phyloP scores from a whole-genome alignment of 2,329 filamentous ascomycete genomes.

The Pseudocercospora vitis region DNA sequence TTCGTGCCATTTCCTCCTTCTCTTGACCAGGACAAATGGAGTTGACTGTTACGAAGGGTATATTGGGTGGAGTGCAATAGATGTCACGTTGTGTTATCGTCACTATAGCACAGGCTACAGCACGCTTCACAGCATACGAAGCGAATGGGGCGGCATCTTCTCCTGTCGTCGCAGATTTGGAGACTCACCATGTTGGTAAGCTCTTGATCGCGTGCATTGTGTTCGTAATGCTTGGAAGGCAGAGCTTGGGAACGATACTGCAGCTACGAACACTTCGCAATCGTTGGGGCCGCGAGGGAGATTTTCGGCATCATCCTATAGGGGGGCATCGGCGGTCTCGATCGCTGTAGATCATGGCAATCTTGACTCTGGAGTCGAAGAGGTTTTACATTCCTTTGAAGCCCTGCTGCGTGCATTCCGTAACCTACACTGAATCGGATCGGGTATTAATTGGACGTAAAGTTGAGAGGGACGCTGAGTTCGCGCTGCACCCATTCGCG shows the following conservation, averaged over 20 bases:
- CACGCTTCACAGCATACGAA: too few species aligned
- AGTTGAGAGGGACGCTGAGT: conserved; percentile 51
- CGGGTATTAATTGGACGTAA: conserved; percentile 34
- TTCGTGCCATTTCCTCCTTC: too few species aligned
- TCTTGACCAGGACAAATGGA: too few species aligned
- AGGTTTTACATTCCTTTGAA: conserved; percentile 31
- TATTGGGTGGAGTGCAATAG: too few species aligned
- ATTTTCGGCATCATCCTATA: conserved; percentile 36
- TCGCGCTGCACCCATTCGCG: conserved; percentile 45
- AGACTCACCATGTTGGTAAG: conserved; percentile 20
- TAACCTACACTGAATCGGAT: too few species aligned
- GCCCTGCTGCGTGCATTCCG: conserved; percentile 21
- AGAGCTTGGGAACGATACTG: too few species aligned
- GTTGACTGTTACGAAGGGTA: too few species aligned
- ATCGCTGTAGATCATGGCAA: conserved; percentile 34
- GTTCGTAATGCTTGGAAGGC: conserved; percentile 34
- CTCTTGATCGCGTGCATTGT: conserved; percentile 32
- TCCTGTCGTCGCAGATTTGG: too few species aligned
- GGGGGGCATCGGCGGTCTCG: conserved; percentile 33
- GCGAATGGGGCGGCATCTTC: too few species aligned
- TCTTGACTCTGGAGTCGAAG: conserved; percentile 28
- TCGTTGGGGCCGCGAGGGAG: conserved; percentile 31
- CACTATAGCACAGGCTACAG: too few species aligned
- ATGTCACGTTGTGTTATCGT: too few species aligned
- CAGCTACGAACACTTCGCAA: too few species aligned